Percentiles rank a stretch among this genome's conserved stretches.
These are phyloP conservation scores for Globisporangium cylindrosporum DNA, from an alignment of 352 stramenopile genomes.

Conservation along the genomic window DNA sequence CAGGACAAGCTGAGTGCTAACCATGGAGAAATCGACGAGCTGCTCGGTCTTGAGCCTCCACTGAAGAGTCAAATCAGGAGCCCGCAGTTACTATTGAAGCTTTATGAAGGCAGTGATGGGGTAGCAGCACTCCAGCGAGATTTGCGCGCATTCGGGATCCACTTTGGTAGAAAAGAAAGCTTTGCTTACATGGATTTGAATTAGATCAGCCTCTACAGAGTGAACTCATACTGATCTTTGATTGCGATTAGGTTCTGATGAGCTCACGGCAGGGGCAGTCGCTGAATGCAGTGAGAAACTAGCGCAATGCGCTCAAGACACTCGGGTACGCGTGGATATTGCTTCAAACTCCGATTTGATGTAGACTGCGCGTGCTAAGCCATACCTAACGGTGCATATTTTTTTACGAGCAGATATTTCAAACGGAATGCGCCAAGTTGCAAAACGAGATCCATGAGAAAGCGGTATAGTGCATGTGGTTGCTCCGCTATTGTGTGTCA, in stretches of 20 bases:
- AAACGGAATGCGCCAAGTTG: conserved; percentile 32
- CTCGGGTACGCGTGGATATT: conserved; percentile 16
- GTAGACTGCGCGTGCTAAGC: background rate
- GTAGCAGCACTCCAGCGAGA: conserved; percentile 29
- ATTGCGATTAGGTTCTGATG: conserved; percentile 19
- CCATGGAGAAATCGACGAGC: conserved; percentile 26
- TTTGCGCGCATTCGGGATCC: conserved; percentile 37
- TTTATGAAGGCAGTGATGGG: conserved; percentile 30
- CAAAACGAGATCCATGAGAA: conserved; percentile 55
- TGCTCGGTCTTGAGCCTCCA: conserved; percentile 10
- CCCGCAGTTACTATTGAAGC: conserved; percentile 15
- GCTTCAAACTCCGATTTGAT: background rate
- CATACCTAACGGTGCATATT: background rate
- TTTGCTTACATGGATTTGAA: background rate
- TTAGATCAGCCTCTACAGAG: background rate
- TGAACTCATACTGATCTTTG: background rate
- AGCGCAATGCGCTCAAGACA: conserved; percentile 21
- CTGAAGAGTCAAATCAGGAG: conserved; percentile 6
- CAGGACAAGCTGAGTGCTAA: conserved; percentile 26
- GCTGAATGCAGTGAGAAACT: conserved; percentile 24
- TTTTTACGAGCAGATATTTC: conserved; percentile 25
- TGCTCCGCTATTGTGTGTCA: too few species aligned
- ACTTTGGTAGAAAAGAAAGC: conserved; percentile 28
- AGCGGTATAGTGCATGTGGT: conserved; percentile 19
- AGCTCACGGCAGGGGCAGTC: conserved; percentile 19